These are phyloP conservation scores for Delonix regia DNA, from an alignment of 306 rosid species.

Conservation along the genomic window DNA sequence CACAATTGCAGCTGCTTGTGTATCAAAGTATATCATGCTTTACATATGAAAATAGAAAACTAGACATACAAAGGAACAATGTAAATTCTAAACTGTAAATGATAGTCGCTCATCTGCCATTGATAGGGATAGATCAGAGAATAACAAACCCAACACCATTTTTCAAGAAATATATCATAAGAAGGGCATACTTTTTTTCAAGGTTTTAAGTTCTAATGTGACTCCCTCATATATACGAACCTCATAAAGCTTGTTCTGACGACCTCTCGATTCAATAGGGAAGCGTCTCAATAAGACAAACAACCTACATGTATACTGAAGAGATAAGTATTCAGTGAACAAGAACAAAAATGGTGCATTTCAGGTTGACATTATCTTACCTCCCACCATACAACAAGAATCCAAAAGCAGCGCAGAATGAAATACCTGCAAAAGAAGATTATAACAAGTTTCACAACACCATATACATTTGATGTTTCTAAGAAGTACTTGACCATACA, in stretches of 20 bases:
- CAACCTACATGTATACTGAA: slow-evolving; percentile 45
- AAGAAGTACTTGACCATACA: not conserved
- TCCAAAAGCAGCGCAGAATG: slow-evolving; percentile 71
- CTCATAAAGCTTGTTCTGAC: slow-evolving; percentile 82
- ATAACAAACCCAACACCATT: not conserved
- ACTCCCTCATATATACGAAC: slow-evolving; percentile 26
- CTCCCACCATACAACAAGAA: slow-evolving; percentile 88
- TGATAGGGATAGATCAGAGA: not conserved
- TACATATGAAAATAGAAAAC: not conserved
- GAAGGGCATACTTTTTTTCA: slow-evolving; percentile 29
- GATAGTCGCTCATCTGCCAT: not conserved
- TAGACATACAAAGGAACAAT: not conserved
- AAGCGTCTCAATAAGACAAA: slow-evolving; percentile 76
- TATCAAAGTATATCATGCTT: no score
- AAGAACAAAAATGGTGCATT: not conserved
- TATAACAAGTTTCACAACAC: slow-evolving; percentile 26
- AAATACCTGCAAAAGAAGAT: slow-evolving; percentile 54
- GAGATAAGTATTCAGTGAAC: not conserved
- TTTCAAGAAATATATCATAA: not conserved
- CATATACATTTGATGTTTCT: not conserved
- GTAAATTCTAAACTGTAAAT: not conserved
- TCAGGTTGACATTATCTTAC: slow-evolving; percentile 40
- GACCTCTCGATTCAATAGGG: slow-evolving; percentile 88
- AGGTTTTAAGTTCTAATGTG: not conserved
- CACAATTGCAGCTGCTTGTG: not conserved